Evolutionary conservation across 2,329 filamentous ascomycete genomes (phyloP), one percentile per base, ranked within the genome.

Genomic region (Akanthomyces muscarius): DNA sequence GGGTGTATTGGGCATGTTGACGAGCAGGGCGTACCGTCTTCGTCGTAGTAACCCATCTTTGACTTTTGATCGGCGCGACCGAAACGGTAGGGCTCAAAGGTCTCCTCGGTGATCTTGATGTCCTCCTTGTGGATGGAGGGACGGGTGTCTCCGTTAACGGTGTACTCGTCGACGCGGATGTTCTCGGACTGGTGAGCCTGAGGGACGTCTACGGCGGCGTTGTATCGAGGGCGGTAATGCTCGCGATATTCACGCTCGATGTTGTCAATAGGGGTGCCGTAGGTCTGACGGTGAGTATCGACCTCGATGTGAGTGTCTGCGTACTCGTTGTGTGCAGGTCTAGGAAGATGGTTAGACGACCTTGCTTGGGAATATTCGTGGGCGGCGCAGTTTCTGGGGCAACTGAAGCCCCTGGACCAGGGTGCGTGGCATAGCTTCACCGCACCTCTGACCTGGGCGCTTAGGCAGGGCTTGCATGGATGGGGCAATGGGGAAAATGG

Each of bases 41-140:
- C 83, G 78, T 86, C 83, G 81, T 85, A 86, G 81, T 86, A 86
- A 77, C 83, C 84, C 84, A 87, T 87, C 76, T 83, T 85, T 77
- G 77, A 76, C 71, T 81, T 79, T 64, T 77, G 74, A 68, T 74
- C 68, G 70, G 77, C 67, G 73, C 73, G 72, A 68, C 71, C 75
- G 70, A 71, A 71, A 69, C 74, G 77, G 72, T 81, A 75, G 74
- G 77, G 76, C 76, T 84, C 87, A 76, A 84, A 85, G 80, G 84
- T 90, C 81, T 84, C 89, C 80, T 84, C 86, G 79, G 77, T 83
- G 73, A 89, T 77, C 73, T 83, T 83, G 67, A 82, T 76, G 72
- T 86, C 81, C 72, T 84, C 78, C 75, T 81, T 78, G 75, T 80
- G 76, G 70, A 83, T 77, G 71, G 73, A 72, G 69, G 75, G 71